A percentile compares a stretch with the other conserved stretches of the same genome.
phyloP scores from a whole-genome alignment of 2,329 filamentous ascomycete species.

The Hymenoscyphus repandus region DNA sequence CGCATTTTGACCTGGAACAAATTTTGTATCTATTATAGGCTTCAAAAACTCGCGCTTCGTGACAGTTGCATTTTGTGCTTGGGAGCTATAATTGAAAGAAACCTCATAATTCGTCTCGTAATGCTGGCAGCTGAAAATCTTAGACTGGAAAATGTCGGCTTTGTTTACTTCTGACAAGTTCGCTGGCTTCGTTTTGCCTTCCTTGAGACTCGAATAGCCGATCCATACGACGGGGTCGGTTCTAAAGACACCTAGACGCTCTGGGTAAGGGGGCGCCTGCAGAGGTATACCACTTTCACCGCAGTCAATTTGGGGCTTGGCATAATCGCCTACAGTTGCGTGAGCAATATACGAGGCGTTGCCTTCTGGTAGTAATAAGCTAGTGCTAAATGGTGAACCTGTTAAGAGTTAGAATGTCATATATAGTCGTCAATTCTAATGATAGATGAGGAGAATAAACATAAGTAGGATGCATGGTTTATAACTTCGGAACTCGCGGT shows the following conservation, averaged over 20 bases:
- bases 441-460: too few relatives aligned
- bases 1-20: background rate
- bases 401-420: background rate
- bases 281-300: background rate
- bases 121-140: background rate
- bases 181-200: background rate
- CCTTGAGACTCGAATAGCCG: conserved; percentile 1
- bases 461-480: too few relatives aligned
- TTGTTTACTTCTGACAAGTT: background rate
- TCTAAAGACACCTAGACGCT: background rate
- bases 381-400: background rate
- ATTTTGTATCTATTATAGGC: conserved; percentile 1
- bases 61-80: background rate
- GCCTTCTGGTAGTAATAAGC: background rate
- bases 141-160: background rate
- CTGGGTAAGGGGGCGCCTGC: background rate
- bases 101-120: conserved; percentile 2
- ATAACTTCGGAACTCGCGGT: too few relatives aligned
- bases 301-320: background rate
- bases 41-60: background rate
- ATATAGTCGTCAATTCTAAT: too few relatives aligned
- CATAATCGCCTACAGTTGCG: background rate
- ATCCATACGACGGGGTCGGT: conserved; percentile 5
- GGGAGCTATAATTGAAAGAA: background rate
- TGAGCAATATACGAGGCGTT: background rate